Conservation (phyloP, 2,329 filamentous ascomycete genomes). For the Penicillium sp. region DNA sequence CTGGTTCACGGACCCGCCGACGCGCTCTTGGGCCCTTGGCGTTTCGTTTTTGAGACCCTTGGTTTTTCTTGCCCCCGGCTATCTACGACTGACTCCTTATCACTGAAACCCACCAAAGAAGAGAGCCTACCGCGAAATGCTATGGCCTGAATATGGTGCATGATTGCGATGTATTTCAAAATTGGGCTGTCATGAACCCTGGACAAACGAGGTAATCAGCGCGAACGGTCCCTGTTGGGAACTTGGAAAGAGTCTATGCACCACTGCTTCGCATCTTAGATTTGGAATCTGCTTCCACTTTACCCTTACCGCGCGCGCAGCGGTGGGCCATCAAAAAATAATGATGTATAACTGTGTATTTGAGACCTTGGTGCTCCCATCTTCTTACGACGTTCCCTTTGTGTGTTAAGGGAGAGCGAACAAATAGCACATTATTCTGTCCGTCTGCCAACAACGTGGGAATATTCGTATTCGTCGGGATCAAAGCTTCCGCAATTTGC, state of each 20-base stretch:
- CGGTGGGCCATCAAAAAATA: not conserved
- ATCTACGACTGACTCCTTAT: not conserved
- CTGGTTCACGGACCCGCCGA: not conserved
- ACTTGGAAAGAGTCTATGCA: not conserved
- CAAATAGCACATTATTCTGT: not conserved
- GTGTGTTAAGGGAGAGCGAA: not conserved
- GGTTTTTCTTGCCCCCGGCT: not conserved
- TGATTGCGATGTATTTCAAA: not conserved
- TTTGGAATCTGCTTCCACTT: not conserved
- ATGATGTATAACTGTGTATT: not conserved
- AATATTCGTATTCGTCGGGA: not conserved
- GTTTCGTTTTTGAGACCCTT: not conserved
- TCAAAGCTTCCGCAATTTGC: not conserved
- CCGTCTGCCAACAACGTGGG: not conserved
- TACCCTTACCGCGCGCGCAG: not conserved
- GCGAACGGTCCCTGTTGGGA: not conserved
- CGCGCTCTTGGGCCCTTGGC: not conserved
- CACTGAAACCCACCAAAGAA: not conserved
- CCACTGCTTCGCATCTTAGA: not conserved
- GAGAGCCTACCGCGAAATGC: not conserved
- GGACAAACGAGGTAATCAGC: not conserved
- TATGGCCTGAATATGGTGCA: not conserved
- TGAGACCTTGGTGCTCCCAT: not conserved
- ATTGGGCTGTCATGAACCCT: not conserved
- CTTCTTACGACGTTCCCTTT: not conserved